A percentile compares a stretch with the other conserved stretches of the same genome.
Conservation (phyloP, 345 rosid genomes). For the Rhodomyrtus tomentosa region DNA sequence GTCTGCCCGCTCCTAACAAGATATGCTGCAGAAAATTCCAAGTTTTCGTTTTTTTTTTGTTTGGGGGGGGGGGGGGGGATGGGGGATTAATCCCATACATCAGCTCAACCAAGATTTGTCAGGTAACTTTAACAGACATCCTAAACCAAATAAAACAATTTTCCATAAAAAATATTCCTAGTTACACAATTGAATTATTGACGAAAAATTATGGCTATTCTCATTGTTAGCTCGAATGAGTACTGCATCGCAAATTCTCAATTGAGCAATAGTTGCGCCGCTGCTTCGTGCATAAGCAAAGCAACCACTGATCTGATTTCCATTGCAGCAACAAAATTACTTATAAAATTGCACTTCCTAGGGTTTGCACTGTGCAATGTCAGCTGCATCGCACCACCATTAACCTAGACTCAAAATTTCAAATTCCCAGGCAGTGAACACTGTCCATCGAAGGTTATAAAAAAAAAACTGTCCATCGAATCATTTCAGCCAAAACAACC, state of each 20-base stretch:
- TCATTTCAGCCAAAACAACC: not conserved
- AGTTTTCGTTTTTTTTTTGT: not conserved
- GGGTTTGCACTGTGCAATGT: not conserved
- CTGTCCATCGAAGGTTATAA: no score
- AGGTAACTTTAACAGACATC: not conserved
- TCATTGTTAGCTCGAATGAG: not conserved
- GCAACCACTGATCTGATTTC: not conserved
- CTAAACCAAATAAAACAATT: no score
- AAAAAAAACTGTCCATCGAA: no score
- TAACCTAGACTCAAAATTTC: not conserved
- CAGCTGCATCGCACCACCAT: not conserved
- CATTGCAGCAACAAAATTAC: not conserved
- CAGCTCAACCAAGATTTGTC: not conserved
- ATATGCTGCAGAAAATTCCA: not conserved
- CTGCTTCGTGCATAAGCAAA: not conserved
- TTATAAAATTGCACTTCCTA: not conserved
- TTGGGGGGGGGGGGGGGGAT: no score
- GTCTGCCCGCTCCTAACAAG: not conserved
- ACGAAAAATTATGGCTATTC: not conserved
- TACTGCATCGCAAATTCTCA: not conserved
- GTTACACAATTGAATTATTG: not conserved
- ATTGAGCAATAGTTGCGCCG: not conserved
- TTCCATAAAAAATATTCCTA: not conserved
- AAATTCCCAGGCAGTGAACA: not conserved
- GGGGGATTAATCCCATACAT: not conserved